A percentile compares a stretch with the other conserved stretches of the same genome.
Conservation (phyloP, 2,329 filamentous ascomycete genomes). For the Didymella arachidicola region DNA sequence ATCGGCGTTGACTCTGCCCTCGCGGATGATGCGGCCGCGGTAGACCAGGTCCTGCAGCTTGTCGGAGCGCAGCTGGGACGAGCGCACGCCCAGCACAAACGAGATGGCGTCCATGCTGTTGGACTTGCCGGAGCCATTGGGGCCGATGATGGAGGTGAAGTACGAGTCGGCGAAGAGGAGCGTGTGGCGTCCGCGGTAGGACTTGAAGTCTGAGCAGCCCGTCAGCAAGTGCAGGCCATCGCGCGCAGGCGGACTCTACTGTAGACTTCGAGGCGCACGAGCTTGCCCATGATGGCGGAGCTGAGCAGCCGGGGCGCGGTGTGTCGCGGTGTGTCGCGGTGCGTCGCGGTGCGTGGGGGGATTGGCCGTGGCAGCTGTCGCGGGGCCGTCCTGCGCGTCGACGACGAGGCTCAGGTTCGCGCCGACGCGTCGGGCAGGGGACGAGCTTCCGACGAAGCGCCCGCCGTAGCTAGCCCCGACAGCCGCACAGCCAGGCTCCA, state of each 20-base stretch:
- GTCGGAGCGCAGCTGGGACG: slow-evolving; percentile 92
- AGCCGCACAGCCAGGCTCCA: slow-evolving; percentile 11
- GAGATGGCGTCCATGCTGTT: slow-evolving; percentile 99
- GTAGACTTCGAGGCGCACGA: slow-evolving; percentile 91
- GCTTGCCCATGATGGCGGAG: slow-evolving; percentile 90
- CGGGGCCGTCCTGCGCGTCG: slow-evolving; percentile 15
- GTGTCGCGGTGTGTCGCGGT: slow-evolving; percentile 16
- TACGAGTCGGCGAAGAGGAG: slow-evolving; percentile 97
- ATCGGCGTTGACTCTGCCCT: slow-evolving; percentile 90
- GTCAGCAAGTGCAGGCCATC: slow-evolving; percentile 21
- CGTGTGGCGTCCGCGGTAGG: slow-evolving; percentile 95
- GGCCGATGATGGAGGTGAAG: slow-evolving; percentile 98
- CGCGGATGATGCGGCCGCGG: slow-evolving; percentile 89
- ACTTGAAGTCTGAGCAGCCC: slow-evolving; percentile 83
- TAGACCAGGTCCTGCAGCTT: slow-evolving; percentile 96
- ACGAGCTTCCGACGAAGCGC: too few species aligned
- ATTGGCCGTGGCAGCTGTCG: slow-evolving; percentile 1
- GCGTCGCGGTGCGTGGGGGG: slow-evolving; percentile 15
- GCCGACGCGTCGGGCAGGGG: too few species aligned
- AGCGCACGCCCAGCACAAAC: slow-evolving; percentile 98
- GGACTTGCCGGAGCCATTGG: slow-evolving; percentile 99
- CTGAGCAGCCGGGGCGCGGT: too few species aligned
- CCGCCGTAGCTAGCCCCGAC: slow-evolving; percentile 35
- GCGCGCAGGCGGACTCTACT: slow-evolving; percentile 65
- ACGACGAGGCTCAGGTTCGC: slow-evolving; percentile 9